Conservation (phyloP, 257 asterid species). For the Solanum lignicaule region DNA sequence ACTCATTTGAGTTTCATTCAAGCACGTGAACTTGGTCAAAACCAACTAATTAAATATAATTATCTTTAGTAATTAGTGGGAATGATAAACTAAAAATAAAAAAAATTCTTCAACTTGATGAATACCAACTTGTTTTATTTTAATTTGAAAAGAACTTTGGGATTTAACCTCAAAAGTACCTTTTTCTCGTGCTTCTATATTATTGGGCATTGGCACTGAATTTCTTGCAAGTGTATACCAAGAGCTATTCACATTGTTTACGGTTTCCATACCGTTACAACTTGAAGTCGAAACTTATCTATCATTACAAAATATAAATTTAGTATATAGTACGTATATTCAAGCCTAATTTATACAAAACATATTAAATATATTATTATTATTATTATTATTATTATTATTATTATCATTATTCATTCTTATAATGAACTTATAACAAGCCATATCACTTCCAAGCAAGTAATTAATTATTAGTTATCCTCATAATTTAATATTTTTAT, state of each 20-base stretch:
- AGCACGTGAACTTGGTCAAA: neutral
- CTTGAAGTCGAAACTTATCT: neutral
- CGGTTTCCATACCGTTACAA: neutral
- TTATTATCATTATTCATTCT: neutral
- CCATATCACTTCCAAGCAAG: neutral
- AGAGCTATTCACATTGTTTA: neutral
- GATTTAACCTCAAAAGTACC: constrained; percentile 33
- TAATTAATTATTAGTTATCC: neutral
- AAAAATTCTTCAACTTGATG: neutral
- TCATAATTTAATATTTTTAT: neutral
- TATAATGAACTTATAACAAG: neutral
- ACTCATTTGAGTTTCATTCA: neutral
- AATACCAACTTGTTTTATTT: neutral
- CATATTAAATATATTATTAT: too few relatives aligned
- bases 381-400: too few relatives aligned
- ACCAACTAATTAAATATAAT: too few relatives aligned
- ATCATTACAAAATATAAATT: too few relatives aligned
- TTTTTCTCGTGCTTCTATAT: constrained; percentile 21
- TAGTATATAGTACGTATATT: too few relatives aligned
- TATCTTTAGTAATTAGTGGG: neutral
- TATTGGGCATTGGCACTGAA: constrained; percentile 19
- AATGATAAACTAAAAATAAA: neutral
- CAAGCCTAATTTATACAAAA: too few relatives aligned
- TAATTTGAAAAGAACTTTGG: neutral
- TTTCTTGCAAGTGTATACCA: neutral